Conservation (phyloP, 2,329 filamentous ascomycete species). For the Neospermospora avenae region DNA sequence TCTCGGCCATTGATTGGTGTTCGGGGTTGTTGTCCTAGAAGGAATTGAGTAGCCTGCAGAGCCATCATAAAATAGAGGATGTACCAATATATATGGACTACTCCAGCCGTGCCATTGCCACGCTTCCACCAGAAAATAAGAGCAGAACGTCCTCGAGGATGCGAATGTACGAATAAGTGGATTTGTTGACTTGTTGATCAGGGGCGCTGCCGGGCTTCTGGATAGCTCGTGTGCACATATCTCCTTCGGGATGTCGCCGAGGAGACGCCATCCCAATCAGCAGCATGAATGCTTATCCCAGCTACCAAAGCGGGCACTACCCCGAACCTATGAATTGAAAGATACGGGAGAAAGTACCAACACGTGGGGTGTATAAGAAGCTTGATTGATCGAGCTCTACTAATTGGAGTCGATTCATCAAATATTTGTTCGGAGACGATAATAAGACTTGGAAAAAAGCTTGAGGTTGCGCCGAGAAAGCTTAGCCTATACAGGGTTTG, state of each 20-base stretch:
- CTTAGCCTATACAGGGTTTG: too few relatives aligned
- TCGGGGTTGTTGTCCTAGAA: neutral
- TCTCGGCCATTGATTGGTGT: neutral
- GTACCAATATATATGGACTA: neutral
- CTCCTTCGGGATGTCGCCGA: neutral
- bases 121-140: neutral
- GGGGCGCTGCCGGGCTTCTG: neutral
- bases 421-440: neutral
- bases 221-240: neutral
- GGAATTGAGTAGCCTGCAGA: neutral
- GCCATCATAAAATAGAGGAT: neutral
- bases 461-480: neutral
- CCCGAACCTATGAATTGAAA: neutral
- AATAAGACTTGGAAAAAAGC: neutral
- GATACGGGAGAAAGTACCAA: neutral
- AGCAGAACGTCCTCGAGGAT: neutral
- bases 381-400: neutral
- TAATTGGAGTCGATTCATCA: neutral
- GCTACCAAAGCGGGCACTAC: constrained; percentile 1
- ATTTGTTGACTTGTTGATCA: neutral
- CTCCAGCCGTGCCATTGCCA: neutral
- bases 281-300: neutral
- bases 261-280: neutral
- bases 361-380: constrained; percentile 2
- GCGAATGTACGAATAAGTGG: neutral